Base-by-base conservation (phyloP, 768 basidiomycete species). In the Amylocystis lapponica region DNA sequence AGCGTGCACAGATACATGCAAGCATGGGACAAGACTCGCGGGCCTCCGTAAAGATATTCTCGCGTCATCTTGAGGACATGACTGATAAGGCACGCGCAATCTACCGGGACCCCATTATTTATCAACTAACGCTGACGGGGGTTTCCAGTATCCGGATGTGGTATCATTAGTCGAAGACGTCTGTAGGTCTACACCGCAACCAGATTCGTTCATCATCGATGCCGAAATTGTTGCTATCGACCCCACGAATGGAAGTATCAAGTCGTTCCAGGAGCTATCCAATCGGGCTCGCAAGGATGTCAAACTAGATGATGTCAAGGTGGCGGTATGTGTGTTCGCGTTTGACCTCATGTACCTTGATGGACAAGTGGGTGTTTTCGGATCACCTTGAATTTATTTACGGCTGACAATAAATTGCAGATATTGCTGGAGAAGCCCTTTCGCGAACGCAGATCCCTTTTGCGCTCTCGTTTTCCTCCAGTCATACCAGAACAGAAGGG, bases 301-400 rank as follows among this genome's bases (percentile, higher is more conserved):
- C 25, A 65, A 76, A 43, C 61, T 89, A 5, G 71, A 74, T 46
- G 79, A 92, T 53, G 75, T 96, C 55, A 82, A 77, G 48, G 75
- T 94, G 31, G 63, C 79, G 20, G 88, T 95, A 1, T 83, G 84
- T n/a, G 74, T 95, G 2, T 94, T 78, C 60, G 83, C 78, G 0
- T 96, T 95, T 61, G 93, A 96, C 65, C 54, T 95, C 46, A 87
- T 96, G 88, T 81, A 81, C 55, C 66, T 90, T 36, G 82, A 95
- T 61, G 83, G 78, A 47, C 65, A 82, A 67, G 93, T 89, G 49
- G 62, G 79, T 51, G 11, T 13, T 57, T 23, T 25, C 36, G 45
- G 37, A n/a, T n/a, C n/a, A 13, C 50, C 44, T 45, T 39, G 36
- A 41, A 35, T 42, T 29, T 27, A 45, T 30, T n/a, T n/a, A n/a